Base-by-base conservation (phyloP, 306 rosid species). In the Fragaria vesca region DNA sequence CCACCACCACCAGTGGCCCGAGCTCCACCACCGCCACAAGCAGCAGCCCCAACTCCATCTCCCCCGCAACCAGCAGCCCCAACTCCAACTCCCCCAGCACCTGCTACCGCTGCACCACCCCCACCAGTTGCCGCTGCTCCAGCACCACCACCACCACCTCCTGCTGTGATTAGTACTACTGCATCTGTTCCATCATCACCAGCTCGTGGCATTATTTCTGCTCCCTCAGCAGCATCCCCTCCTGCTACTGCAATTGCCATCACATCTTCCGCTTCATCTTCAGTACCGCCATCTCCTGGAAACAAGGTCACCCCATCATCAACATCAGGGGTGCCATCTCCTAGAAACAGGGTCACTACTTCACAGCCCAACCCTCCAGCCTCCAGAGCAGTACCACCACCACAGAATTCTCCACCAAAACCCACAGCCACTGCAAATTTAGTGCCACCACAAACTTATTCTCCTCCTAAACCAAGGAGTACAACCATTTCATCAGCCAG, bases 351-450 rank as follows among this genome's bases (percentile, higher is more conserved):
- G 48, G 48, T 45, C 48, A 45, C 48, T 10, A 45, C 48, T 45
- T 45, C 48, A 45, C 48, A 10, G 48, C 48, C 48, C 48, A 45
- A 2, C 48, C 2, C 48, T 11, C 48, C 48, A 45, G 48, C 48
- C 12, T 9, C 48, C 48, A 45, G 48, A 45, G 48, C 48, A 45
- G 48, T 11, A 42, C 32, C 54, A 68, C 72, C 54, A 62, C 71
- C 71, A 30, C 79, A 75, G 36, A 62, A 34, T 62, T 75, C 79
- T 75, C 48, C 71, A 32, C 71, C 79, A 45, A 75, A 75, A 75
- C 61, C 73, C 40, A 26, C 48, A 4, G 20, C 67, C 9, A 2
- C 70, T 28, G 9, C 71, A 75, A 30, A 6, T 47, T 30, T 46
- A 43, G 72, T 21, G 52, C 70, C 60, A 62, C 24, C n/a, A 62